Base-by-base conservation (phyloP, 2,329 filamentous ascomycete species). In the Fonsecaea multimorphosa region DNA sequence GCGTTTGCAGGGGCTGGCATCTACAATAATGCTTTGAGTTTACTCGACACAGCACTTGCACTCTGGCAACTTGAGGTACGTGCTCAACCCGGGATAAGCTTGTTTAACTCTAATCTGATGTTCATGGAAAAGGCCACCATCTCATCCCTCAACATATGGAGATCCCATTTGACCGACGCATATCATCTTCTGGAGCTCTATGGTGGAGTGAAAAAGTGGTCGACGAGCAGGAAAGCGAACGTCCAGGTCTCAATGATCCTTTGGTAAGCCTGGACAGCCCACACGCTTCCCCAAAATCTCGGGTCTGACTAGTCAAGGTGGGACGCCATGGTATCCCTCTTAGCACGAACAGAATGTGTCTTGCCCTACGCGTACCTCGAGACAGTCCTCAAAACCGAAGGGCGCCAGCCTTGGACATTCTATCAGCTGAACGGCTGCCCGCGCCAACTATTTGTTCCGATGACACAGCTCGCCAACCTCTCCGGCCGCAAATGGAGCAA, bases 381-480 rank as follows among this genome's bases (percentile, higher is more conserved):
- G 16, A 49, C 65, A 3, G 44, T 67, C 11, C 53, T 64, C 22
- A 49, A 54, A 51, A 46, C 34, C 22, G 65, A 67, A 54, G 61
- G 57, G 9, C 57, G 57, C 3, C 61, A 61, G n/a, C 57, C 61
- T 4, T 67, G 65, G 65, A 61, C 61, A 22, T 64, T 67, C 52
- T 67, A 61, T 57, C 44, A 64, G 27, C 34, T 67, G 38, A 67
- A 63, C 32, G 65, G 65, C 19, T 64, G 61, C 46, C 65, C 65
- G 2, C 61, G 61, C 32, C 56, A 67, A 38, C 52, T 67, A 2
- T 53, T 67, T 29, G 65, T 67, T 2, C 61, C 61, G 9, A 63
- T 67, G 61, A 61, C 32, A 14, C 61, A 67, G 49, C 27, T 67
- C 5, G 55, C 55, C 36, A 58, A 58, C 34, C 54, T 64, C 1